Evolutionary conservation across 1,139 yeast species (phyloP).

Genomic region (Geotrichum macrosporum): DNA sequence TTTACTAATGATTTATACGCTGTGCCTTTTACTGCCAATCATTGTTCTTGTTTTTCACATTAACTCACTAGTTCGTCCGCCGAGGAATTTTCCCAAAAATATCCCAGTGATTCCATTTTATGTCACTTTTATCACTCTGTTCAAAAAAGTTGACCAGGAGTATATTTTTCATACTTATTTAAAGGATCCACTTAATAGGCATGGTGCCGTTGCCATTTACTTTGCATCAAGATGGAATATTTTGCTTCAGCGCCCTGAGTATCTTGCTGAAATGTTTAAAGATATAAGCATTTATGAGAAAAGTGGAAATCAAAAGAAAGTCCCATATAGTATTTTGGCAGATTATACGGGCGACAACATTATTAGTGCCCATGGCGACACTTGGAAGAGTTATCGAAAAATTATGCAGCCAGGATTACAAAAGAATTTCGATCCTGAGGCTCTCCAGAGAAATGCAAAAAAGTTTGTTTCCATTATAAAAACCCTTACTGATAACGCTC

Average conservation of each 20-base stretch:
- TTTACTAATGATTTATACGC: background rate
- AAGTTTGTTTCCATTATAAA: conserved; percentile 24
- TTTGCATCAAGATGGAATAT: conserved; percentile 65
- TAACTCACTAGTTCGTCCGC: conserved; percentile 34
- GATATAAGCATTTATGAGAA: conserved; percentile 51
- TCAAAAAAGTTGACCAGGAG: conserved; percentile 48
- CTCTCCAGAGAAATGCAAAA: conserved; percentile 25
- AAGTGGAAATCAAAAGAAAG: conserved; percentile 58
- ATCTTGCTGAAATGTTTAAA: conserved; percentile 46
- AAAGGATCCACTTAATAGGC: conserved; percentile 43
- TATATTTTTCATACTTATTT: conserved; percentile 45
- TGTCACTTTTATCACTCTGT: conserved; percentile 50
- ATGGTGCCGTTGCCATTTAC: conserved; percentile 58
- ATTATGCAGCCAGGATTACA: conserved; percentile 48
- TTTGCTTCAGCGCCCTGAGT: conserved; percentile 49
- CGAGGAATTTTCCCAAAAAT: conserved; percentile 39
- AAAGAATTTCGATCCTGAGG: conserved; percentile 44
- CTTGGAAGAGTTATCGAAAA: conserved; percentile 51
- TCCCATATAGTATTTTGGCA: conserved; percentile 54
- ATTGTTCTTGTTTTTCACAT: background rate
- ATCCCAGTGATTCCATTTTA: conserved; percentile 63
- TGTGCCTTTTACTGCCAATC: background rate
- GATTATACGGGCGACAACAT: conserved; percentile 60
- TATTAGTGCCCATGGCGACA: conserved; percentile 54
- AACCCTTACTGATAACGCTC: conserved; percentile 10